A percentile compares a stretch with the other conserved stretches of the same genome.
Conservation (phyloP, 108 stramenopile genomes). For the Asterionellopsis glacialis region DNA sequence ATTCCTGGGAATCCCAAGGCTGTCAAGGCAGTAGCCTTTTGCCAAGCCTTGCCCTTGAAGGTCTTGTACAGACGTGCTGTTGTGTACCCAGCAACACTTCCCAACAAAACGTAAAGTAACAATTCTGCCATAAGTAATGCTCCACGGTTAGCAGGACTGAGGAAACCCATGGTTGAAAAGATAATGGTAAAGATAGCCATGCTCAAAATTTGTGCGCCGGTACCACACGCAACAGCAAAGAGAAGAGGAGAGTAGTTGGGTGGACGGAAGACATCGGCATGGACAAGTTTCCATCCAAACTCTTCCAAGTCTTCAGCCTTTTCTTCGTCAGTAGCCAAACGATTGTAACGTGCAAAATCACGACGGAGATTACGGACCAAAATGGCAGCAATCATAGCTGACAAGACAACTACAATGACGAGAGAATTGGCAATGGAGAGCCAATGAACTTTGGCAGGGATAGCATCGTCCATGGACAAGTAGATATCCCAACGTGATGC, state of each 20-base stretch:
- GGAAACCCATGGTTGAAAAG: slow-evolving; percentile 93
- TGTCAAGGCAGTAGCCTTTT: slow-evolving; percentile 85
- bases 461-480: slow-evolving; percentile 90
- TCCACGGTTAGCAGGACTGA: slow-evolving; percentile 96
- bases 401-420: slow-evolving; percentile 91
- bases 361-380: slow-evolving; percentile 85
- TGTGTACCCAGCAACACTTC: slow-evolving; percentile 87
- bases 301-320: slow-evolving; percentile 95
- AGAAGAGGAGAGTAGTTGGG: slow-evolving; percentile 85
- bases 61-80: slow-evolving; percentile 97
- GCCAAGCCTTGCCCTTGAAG: slow-evolving; percentile 95
- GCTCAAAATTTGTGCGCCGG: slow-evolving; percentile 86
- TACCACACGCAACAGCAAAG: slow-evolving; percentile 83
- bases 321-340: slow-evolving; percentile 90
- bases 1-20: slow-evolving; percentile 91
- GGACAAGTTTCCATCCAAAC: slow-evolving; percentile 98
- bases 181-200: slow-evolving; percentile 87
- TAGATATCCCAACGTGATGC: slow-evolving; percentile 98
- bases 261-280: slow-evolving; percentile 96
- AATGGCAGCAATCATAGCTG: slow-evolving; percentile 94
- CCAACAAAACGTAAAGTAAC: slow-evolving; percentile 94
- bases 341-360: slow-evolving; percentile 87
- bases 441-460: slow-evolving; percentile 95
- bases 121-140: slow-evolving; percentile 95
- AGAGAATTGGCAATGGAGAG: slow-evolving; percentile 88